Base-by-base conservation (phyloP, 1,284 basidiomycete species). In the Singerocomus inundabilis region DNA sequence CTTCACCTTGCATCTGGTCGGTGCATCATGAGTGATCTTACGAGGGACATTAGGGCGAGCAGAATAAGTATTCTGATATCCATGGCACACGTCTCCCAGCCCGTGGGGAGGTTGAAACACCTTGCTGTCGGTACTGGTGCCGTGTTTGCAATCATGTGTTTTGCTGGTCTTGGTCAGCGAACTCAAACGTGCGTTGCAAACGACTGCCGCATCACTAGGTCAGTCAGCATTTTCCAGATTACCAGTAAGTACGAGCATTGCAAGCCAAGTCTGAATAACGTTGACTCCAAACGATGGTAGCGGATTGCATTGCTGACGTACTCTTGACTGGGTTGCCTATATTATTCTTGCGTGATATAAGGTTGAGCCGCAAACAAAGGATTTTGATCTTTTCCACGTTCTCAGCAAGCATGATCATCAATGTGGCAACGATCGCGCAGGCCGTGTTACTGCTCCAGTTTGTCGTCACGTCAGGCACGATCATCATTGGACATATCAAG, bases 21-120 rank as follows among this genome's bases (percentile, higher is more conserved):
- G 26, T 12, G 8, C 12, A 16, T 31, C 10, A 16, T n/a, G n/a
- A n/a, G n/a, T 29, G 26, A 25, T 21, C 6, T 24, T 2, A 15
- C 16, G 18, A 8, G 24, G 32, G 7, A 18, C 25, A 7, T 35
- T 25, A 57, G 59, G 57, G 15, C 46, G 6, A 51, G 53, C 13
- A 52, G 59, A 21, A 44, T 56, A 35, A 59, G 57, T 15, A 42
- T 59, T n/a, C 32, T 57, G 11, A 16, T 48, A 15, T 61, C 45
- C 11, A 49, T 58, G 30, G 45, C 34, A 24, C 54, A 57, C 25
- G 37, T 59, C 5, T 41, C 35, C n/a, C 51, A 49, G 10, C 53
- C 47, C 6, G 26, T 34, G 15, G 44, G 33, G 6, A 26, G 2
- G 28, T 32, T 44, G 31, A 51, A 25, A 41, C 3, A n/a, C 10